phyloP scores from a whole-genome alignment of 2,329 filamentous ascomycete species.

The Epichloe festucae region DNA sequence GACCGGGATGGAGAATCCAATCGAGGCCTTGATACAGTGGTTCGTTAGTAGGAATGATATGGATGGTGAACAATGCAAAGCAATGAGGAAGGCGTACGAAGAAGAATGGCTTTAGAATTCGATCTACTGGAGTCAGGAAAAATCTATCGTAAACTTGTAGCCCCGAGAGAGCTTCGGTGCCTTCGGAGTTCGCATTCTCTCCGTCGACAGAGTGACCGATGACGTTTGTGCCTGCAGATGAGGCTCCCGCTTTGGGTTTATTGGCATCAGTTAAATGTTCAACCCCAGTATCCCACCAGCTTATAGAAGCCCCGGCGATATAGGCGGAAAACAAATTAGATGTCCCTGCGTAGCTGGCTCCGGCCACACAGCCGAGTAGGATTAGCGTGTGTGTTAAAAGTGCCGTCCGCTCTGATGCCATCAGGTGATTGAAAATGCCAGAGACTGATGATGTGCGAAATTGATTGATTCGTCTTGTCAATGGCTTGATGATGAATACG shows the following conservation, averaged over 20 bases:
- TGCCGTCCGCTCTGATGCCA: slow-evolving; percentile 20
- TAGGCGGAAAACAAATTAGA: slow-evolving; percentile 52
- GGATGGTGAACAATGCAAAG: background rate
- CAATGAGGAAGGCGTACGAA: slow-evolving; percentile 34
- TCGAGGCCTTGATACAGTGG: slow-evolving; percentile 23
- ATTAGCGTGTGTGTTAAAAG: slow-evolving; percentile 35
- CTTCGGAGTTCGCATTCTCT: background rate
- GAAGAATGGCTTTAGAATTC: slow-evolving; percentile 57
- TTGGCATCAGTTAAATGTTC: slow-evolving; percentile 9
- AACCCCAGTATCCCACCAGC: slow-evolving; percentile 42
- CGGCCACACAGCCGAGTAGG: slow-evolving; percentile 35
- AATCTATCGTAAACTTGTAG: slow-evolving; percentile 25
- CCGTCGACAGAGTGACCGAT: background rate
- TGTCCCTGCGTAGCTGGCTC: slow-evolving; percentile 45
- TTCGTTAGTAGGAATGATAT: background rate
- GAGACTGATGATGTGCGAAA: slow-evolving; percentile 7
- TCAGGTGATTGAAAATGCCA: slow-evolving; percentile 12
- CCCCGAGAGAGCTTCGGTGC: background rate
- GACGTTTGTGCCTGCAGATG: background rate
- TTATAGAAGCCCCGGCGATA: slow-evolving; percentile 43
- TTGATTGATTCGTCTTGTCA: slow-evolving; percentile 24
- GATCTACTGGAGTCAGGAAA: slow-evolving; percentile 25
- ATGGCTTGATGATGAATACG: slow-evolving; percentile 28
- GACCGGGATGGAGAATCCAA: slow-evolving; percentile 70
- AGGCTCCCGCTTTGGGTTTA: background rate